Conservation (phyloP, 2,329 filamentous ascomycete species). For the Cladosporium oxysporum region DNA sequence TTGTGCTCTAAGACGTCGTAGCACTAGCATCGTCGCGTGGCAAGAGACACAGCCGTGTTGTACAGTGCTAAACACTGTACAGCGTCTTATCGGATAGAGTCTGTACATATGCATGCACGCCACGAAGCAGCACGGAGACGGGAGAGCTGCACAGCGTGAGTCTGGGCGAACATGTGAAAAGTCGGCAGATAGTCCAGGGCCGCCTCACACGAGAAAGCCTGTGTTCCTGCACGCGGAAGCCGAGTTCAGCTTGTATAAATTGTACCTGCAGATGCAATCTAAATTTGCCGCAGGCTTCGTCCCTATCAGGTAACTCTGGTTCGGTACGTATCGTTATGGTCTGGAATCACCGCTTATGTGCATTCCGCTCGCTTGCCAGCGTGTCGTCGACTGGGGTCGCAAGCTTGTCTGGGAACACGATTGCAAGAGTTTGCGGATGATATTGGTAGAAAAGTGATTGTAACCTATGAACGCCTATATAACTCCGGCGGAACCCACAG, state of each 20-base stretch:
- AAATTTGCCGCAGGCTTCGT: background rate
- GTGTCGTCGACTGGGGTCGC: background rate
- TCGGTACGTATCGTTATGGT: background rate
- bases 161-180: slow-evolving; percentile 2
- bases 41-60: background rate
- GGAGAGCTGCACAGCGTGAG: background rate
- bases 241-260: background rate
- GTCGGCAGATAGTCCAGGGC: background rate
- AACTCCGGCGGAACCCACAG: background rate
- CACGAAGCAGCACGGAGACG: background rate
- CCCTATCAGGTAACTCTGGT: background rate
- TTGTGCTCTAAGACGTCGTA: background rate
- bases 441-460: background rate
- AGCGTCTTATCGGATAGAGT: background rate
- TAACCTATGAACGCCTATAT: background rate
- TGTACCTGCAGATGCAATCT: background rate
- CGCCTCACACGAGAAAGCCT: background rate
- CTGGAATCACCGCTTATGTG: background rate
- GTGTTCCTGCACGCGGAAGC: background rate
- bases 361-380: background rate
- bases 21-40: background rate
- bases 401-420: background rate
- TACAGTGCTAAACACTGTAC: background rate
- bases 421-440: background rate
- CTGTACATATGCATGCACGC: slow-evolving; percentile 3